A percentile compares a stretch with the other conserved stretches of the same genome.
Conservation (phyloP, 2,329 filamentous ascomycete genomes). For the Stachybotrys elegans region DNA sequence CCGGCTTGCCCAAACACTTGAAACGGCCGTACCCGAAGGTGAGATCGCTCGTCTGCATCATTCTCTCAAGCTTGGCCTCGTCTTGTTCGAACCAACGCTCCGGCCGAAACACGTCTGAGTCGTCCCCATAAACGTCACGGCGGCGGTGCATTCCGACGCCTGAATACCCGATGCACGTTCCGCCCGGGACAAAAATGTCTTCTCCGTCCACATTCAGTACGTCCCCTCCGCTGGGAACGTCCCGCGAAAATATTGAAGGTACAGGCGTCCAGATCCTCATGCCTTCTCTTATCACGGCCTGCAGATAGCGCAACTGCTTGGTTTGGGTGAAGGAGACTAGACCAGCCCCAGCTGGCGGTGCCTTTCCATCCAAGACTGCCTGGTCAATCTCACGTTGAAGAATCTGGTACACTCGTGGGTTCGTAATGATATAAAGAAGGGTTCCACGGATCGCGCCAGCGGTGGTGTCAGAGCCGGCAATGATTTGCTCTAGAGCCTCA, state of each 20-base stretch:
- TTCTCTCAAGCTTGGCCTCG: slow-evolving; percentile 19
- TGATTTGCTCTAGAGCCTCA: slow-evolving; percentile 26
- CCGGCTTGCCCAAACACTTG: slow-evolving; percentile 30
- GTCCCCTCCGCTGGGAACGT: slow-evolving; percentile 21
- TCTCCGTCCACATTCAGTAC: slow-evolving; percentile 27
- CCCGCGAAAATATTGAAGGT: slow-evolving; percentile 28
- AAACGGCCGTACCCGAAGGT: slow-evolving; percentile 33
- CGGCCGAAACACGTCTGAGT: slow-evolving; percentile 25
- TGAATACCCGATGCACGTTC: slow-evolving; percentile 23
- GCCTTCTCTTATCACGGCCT: slow-evolving; percentile 44
- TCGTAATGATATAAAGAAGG: slow-evolving; percentile 46
- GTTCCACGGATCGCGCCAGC: slow-evolving; percentile 36
- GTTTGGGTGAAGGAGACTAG: slow-evolving; percentile 27
- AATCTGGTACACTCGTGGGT: slow-evolving; percentile 38
- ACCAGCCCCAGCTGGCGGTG: slow-evolving; percentile 37
- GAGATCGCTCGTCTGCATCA: slow-evolving; percentile 28
- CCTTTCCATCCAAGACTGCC: slow-evolving; percentile 33
- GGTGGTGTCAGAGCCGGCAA: slow-evolving; percentile 33
- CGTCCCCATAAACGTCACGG: slow-evolving; percentile 25
- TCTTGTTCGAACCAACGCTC: slow-evolving; percentile 32
- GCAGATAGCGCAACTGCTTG: slow-evolving; percentile 38
- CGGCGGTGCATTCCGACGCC: slow-evolving; percentile 25
- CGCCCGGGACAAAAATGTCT: slow-evolving; percentile 29
- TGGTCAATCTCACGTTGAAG: slow-evolving; percentile 34
- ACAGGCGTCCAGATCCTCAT: slow-evolving; percentile 41